These are phyloP conservation scores for Picea abies DNA, from an alignment of 83 land plant genomes.

Conservation along the genomic window DNA sequence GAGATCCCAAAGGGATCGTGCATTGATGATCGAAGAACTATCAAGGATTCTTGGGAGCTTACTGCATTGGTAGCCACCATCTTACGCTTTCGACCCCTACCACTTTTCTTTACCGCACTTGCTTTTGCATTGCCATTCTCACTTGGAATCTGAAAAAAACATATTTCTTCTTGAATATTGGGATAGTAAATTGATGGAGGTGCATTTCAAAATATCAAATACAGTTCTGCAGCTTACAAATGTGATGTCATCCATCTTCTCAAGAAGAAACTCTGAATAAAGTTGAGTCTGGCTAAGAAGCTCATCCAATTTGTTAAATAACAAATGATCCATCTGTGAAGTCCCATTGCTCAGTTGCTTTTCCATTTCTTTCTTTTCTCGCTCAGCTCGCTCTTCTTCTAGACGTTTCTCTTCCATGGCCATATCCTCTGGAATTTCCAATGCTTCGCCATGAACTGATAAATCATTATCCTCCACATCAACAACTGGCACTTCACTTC, in stretches of 20 bases:
- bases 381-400: slow-evolving; percentile 44
- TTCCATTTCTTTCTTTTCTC: slow-evolving; percentile 26
- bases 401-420: slow-evolving; percentile 55
- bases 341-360: background rate
- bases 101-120: no score
- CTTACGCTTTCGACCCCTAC: no score
- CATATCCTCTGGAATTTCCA: slow-evolving; percentile 44
- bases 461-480: slow-evolving; percentile 17
- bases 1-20: no score
- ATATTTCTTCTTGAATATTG: no score
- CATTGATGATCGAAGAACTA: no score
- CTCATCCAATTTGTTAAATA: slow-evolving; percentile 71
- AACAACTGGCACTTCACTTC: background rate
- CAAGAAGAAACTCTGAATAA: slow-evolving; percentile 74
- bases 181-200: no score
- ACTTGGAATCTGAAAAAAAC: no score
- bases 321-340: background rate
- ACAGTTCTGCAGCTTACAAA: no score
- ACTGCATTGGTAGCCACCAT: no score
- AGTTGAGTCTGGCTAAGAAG: slow-evolving; percentile 72
- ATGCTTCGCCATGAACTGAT: slow-evolving; percentile 29
- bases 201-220: no score
- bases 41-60: no score
- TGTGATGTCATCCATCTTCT: slow-evolving; percentile 80
- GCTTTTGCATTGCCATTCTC: no score